Evolutionary conservation across 768 basidiomycete species (phyloP), one percentile per base, ranked within the genome.

Genomic region (Tricholoma furcatifolium): DNA sequence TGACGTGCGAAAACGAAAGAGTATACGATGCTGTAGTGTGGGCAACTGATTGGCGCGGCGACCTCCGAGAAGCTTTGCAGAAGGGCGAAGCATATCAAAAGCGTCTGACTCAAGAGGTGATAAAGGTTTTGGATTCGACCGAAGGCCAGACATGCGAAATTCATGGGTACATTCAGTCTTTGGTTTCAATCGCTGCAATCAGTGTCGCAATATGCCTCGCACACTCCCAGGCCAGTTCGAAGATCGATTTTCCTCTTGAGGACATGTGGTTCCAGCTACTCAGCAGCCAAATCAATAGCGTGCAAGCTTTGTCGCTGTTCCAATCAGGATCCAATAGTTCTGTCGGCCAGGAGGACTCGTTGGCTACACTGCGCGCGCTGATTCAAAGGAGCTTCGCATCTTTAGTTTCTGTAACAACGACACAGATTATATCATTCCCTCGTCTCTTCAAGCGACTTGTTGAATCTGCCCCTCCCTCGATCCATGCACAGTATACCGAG

Each of bases 251-350:
- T 51, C 71, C 79, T 36, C 60, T 85, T 14, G 94, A 97, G 63
- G 91, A 96, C 57, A 81, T 93, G 58, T 98, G 94, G 94, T 92
- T 93, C 67, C 80, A 84, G 55, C 73, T 97, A 1, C 77, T 98
- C 30, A 84, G 83, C 61, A 85, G 87, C 55, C 88, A 97, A 63
- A 86, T 97, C 48, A 79, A 84, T 46, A 80, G 82, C 31, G 86
- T 95, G 8, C 93, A 95, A 58, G 75, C 74, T 2, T 68, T 93
- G 14, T 84, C 86, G 0, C 71, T 70, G 4, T 75, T 74, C 50
- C 70, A 64, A 51, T 59, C 67, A 6, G 63, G 64, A 14, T 55
- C 49, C 14, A 30, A 35, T 30, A 27, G 32, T 27, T 56, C 35
- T 36, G 45, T 54, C 15, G 48, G 60, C 9, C 50, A 64, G 27